Base-by-base conservation (phyloP, 2,329 filamentous ascomycete species). In the Calycina marina region DNA sequence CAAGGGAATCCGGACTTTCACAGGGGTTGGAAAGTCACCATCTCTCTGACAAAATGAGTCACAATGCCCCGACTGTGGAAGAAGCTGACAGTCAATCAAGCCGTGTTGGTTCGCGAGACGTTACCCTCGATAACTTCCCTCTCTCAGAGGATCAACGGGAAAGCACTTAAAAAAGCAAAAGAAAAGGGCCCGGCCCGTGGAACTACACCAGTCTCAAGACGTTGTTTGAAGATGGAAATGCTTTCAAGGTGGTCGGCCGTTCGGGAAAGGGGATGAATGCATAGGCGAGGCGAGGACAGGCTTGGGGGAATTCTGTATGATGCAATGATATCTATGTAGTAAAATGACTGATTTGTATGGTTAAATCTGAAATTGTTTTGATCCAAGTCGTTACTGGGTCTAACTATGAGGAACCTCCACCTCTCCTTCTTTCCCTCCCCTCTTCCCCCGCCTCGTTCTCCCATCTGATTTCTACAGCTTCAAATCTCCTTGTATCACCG, bases 261-360 rank as follows among this genome's bases (percentile, higher is more conserved):
- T 38, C 37, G 28, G 18, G 29, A 37, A 35, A 30, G 31, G 26
- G 32, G 26, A 27, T 25, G 28, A 34, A 34, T 27, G 20, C 25
- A 37, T 34, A 30, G 28, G 35, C 13, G 31, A 33, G 31, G 31
- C 31, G 31, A 33, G 31, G 24, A 33, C 18, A 16, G 32, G 35
- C 29, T 40, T 40, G 38, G 30, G 28, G 25, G 33, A 20, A 34
- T 32, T 39, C 31, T 41, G 26, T 41, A 39, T 39, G 22, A 36
- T 37, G 39, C 17, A 31, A n/a, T n/a, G n/a, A n/a, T n/a, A n/a
- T n/a, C n/a, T n/a, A 41, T 39, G 30, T 35, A 38, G 30, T 27
- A 39, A 37, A 36, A 14, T 41, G 28, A 37, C 31, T 39, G 31
- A 42, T 40, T 36, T 40, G 28, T 40, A 40, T 40, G 13, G 35